Conservation (phyloP, 2,329 filamentous ascomycete species). For the Thielaviopsis musarum region DNA sequence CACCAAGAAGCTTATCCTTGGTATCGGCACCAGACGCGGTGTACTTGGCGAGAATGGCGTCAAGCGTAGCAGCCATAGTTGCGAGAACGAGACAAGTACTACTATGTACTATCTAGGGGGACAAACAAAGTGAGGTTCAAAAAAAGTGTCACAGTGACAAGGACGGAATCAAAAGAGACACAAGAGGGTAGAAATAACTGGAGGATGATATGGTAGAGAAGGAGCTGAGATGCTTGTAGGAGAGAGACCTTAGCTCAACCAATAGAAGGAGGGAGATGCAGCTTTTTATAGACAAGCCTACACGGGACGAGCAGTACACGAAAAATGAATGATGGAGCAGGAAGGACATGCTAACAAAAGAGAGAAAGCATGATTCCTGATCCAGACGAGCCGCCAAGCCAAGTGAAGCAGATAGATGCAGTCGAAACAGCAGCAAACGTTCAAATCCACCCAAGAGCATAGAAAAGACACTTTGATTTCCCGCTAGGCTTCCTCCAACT, state of each 20-base stretch:
- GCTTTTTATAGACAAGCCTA: background rate
- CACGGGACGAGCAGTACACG: background rate
- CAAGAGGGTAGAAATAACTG: no score
- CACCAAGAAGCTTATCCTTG: conserved; percentile 21
- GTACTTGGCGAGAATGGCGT: conserved; percentile 18
- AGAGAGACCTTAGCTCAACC: background rate
- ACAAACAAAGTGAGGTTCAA: no score
- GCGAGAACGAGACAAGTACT: background rate
- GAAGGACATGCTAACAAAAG: no score
- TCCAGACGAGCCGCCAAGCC: no score
- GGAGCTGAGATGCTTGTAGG: background rate
- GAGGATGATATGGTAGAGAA: background rate
- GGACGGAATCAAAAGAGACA: background rate
- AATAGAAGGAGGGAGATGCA: background rate
- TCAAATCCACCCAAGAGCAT: no score
- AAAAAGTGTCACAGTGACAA: background rate
- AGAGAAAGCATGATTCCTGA: no score
- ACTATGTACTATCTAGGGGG: no score
- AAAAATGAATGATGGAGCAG: no score
- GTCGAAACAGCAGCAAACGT: no score
- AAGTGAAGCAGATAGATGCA: no score
- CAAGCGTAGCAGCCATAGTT: conserved; percentile 11
- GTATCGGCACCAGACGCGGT: conserved; percentile 18
- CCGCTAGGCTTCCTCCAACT: no score
- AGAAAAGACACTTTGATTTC: no score